These are phyloP conservation scores for Asterochloris sp. DNA, from an alignment of 139 green algal genomes.

Conservation along the genomic window DNA sequence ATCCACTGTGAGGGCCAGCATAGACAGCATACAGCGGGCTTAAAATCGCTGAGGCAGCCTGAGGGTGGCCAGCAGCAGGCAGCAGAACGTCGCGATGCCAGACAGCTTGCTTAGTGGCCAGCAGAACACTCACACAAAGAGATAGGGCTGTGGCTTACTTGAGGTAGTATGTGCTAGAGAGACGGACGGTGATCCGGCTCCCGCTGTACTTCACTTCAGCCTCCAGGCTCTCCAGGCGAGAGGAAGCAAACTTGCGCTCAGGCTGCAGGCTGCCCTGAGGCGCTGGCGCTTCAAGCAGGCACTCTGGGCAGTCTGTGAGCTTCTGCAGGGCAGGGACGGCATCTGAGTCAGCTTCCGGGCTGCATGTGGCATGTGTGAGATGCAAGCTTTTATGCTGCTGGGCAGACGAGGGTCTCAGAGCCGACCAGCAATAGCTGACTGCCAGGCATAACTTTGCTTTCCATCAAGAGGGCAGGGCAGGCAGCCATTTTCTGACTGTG, in stretches of 20 bases:
- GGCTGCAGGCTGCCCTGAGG: too few relatives aligned
- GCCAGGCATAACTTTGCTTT: too few relatives aligned
- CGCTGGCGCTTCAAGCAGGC: slow-evolving; percentile 37
- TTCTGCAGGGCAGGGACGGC: background rate
- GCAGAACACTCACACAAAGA: background rate
- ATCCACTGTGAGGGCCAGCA: too few relatives aligned
- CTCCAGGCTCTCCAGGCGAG: slow-evolving; percentile 35
- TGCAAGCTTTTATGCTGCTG: background rate
- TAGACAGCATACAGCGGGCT: too few relatives aligned
- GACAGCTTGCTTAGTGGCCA: background rate
- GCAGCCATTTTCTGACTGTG: too few relatives aligned
- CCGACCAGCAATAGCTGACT: too few relatives aligned
- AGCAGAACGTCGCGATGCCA: background rate
- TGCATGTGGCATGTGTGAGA: background rate
- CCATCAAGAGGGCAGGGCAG: too few relatives aligned
- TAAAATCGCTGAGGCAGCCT: too few relatives aligned
- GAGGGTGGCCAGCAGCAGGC: too few relatives aligned
- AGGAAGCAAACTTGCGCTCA: slow-evolving; percentile 17
- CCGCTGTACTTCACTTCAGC: slow-evolving; percentile 44
- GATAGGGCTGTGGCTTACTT: slow-evolving; percentile 18
- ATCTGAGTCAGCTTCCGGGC: background rate
- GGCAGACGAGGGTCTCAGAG: background rate
- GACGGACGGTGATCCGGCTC: slow-evolving; percentile 34
- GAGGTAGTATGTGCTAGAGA: slow-evolving; percentile 14
- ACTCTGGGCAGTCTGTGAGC: slow-evolving; percentile 39